phyloP scores from a whole-genome alignment of 192 early-diverging fungal species.

The Coemansia sp. region DNA sequence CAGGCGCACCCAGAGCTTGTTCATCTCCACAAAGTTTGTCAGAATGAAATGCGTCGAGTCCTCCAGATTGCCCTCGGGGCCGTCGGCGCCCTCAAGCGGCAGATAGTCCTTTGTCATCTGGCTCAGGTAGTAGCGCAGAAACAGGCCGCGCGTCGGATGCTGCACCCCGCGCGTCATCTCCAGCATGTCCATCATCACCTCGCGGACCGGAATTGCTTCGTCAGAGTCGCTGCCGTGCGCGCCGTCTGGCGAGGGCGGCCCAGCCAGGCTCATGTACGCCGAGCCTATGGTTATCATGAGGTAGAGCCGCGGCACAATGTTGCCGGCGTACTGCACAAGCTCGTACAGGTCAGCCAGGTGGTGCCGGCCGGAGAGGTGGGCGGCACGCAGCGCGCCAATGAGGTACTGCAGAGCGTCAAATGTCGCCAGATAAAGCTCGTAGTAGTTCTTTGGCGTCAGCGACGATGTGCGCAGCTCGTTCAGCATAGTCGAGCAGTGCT shows the following conservation, averaged over 20 bases:
- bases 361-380: slow-evolving; percentile 78
- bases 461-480: slow-evolving; percentile 93
- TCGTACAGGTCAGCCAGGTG: slow-evolving; percentile 95
- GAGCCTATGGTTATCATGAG: slow-evolving; percentile 99
- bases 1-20: slow-evolving; percentile 99
- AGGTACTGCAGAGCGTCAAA: slow-evolving; percentile 97
- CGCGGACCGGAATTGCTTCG: slow-evolving; percentile 86
- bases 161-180: slow-evolving; percentile 99
- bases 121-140: slow-evolving; percentile 93
- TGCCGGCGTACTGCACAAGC: slow-evolving; percentile 96
- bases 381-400: slow-evolving; percentile 85
- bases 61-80: slow-evolving; percentile 74
- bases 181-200: slow-evolving; percentile 98
- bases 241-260: slow-evolving; percentile 6
- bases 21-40: slow-evolving; percentile 99
- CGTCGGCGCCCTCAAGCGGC: slow-evolving; percentile 61
- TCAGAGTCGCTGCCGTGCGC: slow-evolving; percentile 14
- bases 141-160: slow-evolving; percentile 96
- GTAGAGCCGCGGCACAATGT: slow-evolving; percentile 98
- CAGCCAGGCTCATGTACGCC: slow-evolving; percentile 88
- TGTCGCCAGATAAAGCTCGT: slow-evolving; percentile 99
- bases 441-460: slow-evolving; percentile 97
- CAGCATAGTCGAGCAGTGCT: slow-evolving; percentile 97
- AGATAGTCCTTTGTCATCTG: slow-evolving; percentile 95
- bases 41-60: slow-evolving; percentile 96